A percentile compares a stretch with the other conserved stretches of the same genome.
phyloP scores from a whole-genome alignment of 805 yeast genomes.

The Yarrowia porcina region DNA sequence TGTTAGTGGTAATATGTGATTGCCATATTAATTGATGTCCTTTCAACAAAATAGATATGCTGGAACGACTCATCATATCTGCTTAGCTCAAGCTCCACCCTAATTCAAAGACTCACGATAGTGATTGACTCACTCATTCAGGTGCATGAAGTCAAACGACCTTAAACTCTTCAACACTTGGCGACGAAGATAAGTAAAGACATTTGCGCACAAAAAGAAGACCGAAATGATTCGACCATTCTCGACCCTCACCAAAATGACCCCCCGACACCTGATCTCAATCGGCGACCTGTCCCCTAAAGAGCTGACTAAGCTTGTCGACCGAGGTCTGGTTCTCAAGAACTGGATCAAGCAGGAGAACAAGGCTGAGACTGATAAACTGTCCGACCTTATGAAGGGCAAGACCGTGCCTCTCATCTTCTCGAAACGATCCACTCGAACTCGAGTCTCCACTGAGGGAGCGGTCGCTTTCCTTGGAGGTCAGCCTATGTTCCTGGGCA shows the following conservation, averaged over 20 bases:
- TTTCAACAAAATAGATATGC: too few relatives aligned
- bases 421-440: slow-evolving; percentile 90
- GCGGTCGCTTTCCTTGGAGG: slow-evolving; percentile 93
- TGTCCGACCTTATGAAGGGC: slow-evolving; percentile 60
- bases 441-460: slow-evolving; percentile 91
- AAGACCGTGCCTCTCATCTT: slow-evolving; percentile 80
- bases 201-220: neutral
- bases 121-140: neutral
- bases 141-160: neutral
- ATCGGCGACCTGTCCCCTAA: slow-evolving; percentile 71
- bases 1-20: neutral
- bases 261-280: slow-evolving; percentile 70
- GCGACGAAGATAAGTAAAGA: neutral
- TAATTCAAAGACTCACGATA: neutral
- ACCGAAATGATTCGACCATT: slow-evolving; percentile 7
- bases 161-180: neutral
- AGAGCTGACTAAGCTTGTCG: slow-evolving; percentile 70
- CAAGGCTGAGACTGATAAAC: slow-evolving; percentile 36
- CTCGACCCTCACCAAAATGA: slow-evolving; percentile 14
- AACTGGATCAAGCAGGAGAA: slow-evolving; percentile 52
- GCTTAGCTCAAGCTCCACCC: too few relatives aligned
- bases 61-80: too few relatives aligned
- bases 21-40: too few relatives aligned
- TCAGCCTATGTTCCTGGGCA: slow-evolving; percentile 93
- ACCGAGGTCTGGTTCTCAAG: slow-evolving; percentile 71